Evolutionary conservation across 345 rosid genomes (phyloP).

Genomic region (Populus tremula): DNA sequence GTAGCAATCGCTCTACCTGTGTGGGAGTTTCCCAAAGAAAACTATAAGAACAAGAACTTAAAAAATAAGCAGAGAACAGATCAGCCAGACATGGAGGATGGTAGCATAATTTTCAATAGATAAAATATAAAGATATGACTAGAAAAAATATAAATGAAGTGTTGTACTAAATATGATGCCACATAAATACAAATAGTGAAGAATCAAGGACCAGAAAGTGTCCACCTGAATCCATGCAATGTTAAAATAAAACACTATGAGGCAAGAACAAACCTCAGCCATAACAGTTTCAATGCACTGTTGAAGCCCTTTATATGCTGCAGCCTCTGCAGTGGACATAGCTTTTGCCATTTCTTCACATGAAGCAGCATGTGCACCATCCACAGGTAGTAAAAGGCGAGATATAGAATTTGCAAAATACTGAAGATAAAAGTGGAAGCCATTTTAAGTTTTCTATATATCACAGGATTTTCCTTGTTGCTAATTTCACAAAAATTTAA

Average conservation of each 20-base stretch:
- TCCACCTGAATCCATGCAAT: not conserved
- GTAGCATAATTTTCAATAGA: not conserved
- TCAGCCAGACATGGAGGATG: not conserved
- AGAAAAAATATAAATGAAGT: not conserved
- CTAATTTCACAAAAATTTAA: not conserved
- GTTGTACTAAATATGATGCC: not conserved
- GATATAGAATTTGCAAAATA: slow-evolving; percentile 95
- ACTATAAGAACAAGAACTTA: not conserved
- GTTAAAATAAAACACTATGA: slow-evolving; percentile 7
- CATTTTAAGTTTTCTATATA: not conserved
- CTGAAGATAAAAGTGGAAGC: slow-evolving; percentile 34
- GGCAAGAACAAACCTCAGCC: slow-evolving; percentile 74
- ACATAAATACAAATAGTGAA: not conserved
- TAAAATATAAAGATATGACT: not conserved
- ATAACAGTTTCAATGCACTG: slow-evolving; percentile 99
- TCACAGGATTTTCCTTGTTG: not conserved
- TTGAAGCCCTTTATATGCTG: slow-evolving; percentile 98
- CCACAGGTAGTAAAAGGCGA: slow-evolving; percentile 92
- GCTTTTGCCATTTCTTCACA: slow-evolving; percentile 99
- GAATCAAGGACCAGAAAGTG: not conserved
- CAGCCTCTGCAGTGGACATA: slow-evolving; percentile 95
- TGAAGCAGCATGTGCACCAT: slow-evolving; percentile 96
- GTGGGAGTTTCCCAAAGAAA: slow-evolving; percentile 15
- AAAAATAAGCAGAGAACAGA: not conserved
- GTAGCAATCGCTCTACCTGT: slow-evolving; percentile 88